Conservation (phyloP, 2,329 filamentous ascomycete species). For the Botrytis medusae region DNA sequence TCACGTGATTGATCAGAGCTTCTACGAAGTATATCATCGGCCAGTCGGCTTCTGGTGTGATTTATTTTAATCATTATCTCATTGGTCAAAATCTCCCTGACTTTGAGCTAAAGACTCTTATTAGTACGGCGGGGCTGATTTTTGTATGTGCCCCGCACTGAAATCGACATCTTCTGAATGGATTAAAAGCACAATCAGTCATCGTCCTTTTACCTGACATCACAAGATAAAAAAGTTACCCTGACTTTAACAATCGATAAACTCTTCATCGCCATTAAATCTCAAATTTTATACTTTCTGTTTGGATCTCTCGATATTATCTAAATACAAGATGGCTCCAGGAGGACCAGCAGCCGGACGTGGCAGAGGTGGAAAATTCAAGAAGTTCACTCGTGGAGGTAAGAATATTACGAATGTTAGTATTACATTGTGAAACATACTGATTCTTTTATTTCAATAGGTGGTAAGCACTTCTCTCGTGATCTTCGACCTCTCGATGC, state of each 20-base stretch:
- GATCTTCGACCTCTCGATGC: conserved; percentile 85
- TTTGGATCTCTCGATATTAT: not conserved
- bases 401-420: conserved; percentile 37
- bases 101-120: not conserved
- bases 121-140: conserved; percentile 3
- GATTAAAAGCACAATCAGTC: conserved; percentile 5
- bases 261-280: not conserved
- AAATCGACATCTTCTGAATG: conserved; percentile 10
- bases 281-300: not conserved
- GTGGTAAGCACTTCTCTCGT: conserved; percentile 93
- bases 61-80: not conserved
- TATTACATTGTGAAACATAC: not conserved
- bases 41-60: not conserved
- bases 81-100: not conserved
- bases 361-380: conserved; percentile 89
- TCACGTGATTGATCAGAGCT: no score
- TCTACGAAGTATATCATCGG: not conserved
- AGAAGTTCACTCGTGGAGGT: conserved; percentile 92
- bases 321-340: conserved; percentile 48
- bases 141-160: conserved; percentile 5
- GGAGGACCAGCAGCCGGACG: conserved; percentile 44
- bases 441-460: conserved; percentile 47
- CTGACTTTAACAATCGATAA: not conserved
- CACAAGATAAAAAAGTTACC: not conserved
- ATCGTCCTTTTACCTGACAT: conserved; percentile 12